Conservation (phyloP, 129 eudicot species). For the Mikania micrantha region DNA sequence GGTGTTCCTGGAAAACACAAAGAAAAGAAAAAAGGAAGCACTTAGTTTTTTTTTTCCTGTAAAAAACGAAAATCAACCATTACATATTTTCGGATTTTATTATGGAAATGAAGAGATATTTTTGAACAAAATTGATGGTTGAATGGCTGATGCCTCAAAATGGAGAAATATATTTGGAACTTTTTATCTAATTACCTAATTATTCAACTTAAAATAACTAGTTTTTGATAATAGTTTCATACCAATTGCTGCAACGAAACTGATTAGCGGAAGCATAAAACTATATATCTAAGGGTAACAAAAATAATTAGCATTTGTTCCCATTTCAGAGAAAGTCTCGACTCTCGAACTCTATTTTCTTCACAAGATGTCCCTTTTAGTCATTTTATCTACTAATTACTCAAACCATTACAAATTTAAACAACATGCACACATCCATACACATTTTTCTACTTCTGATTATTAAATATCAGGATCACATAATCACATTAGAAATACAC, state of each 20-base stretch:
- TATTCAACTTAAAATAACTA: not conserved
- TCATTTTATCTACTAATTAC: not conserved
- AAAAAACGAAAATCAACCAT: not conserved
- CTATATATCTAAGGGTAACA: not conserved
- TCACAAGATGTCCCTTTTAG: not conserved
- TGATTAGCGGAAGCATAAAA: not conserved
- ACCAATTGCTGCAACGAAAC: not conserved
- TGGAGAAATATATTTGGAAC: not conserved
- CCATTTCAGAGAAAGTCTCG: not conserved
- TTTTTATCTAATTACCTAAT: not conserved
- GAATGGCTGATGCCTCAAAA: not conserved
- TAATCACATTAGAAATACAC: not conserved
- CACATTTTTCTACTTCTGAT: not conserved
- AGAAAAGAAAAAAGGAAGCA: not conserved
- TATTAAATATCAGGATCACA: not conserved
- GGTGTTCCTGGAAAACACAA: slow-evolving; percentile 51
- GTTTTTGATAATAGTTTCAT: not conserved
- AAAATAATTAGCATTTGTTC: not conserved
- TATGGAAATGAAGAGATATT: no score
- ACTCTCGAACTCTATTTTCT: not conserved
- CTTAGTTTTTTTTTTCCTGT: not conserved
- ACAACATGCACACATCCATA: not conserved
- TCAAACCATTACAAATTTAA: not conserved
- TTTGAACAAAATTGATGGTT: no score
- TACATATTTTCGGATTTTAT: no score